Conservation (phyloP, 257 asterid genomes). For the Perilla frutescens region DNA sequence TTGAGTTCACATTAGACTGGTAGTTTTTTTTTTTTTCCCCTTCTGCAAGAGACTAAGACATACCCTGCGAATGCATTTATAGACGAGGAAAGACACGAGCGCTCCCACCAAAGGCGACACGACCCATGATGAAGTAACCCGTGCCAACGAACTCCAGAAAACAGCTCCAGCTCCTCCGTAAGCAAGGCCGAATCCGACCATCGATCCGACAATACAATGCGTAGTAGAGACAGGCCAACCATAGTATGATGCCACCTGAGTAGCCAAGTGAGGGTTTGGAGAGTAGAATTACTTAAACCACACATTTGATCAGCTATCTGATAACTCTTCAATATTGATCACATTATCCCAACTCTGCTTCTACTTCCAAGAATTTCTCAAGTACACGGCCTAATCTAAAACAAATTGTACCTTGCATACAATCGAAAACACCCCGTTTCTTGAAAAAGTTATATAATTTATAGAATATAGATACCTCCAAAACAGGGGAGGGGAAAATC, state of each 20-base stretch:
- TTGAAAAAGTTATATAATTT: too few species aligned
- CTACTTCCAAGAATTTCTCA: neutral
- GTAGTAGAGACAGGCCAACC: conserved; percentile 98
- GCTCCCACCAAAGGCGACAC: conserved; percentile 87
- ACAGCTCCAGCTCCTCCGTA: conserved; percentile 92
- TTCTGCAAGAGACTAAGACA: conserved; percentile 23
- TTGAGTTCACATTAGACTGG: conserved; percentile 6
- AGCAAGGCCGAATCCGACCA: conserved; percentile 91
- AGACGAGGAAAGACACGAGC: conserved; percentile 75
- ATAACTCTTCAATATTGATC: neutral
- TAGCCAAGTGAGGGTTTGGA: neutral
- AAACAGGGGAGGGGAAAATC: neutral
- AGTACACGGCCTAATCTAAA: neutral
- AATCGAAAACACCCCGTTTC: too few species aligned
- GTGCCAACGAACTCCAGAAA: conserved; percentile 89
- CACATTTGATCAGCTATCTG: neutral
- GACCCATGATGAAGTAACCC: conserved; percentile 90
- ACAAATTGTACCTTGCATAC: neutral
- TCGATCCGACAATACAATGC: conserved; percentile 90
- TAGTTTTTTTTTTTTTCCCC: neutral
- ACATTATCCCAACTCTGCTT: neutral
- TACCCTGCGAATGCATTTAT: conserved; percentile 89
- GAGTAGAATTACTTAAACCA: neutral
- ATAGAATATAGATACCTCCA: neutral
- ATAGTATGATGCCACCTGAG: conserved; percentile 89